phyloP scores from a whole-genome alignment of 2,329 filamentous ascomycete species.

The Colletotrichum sp. region DNA sequence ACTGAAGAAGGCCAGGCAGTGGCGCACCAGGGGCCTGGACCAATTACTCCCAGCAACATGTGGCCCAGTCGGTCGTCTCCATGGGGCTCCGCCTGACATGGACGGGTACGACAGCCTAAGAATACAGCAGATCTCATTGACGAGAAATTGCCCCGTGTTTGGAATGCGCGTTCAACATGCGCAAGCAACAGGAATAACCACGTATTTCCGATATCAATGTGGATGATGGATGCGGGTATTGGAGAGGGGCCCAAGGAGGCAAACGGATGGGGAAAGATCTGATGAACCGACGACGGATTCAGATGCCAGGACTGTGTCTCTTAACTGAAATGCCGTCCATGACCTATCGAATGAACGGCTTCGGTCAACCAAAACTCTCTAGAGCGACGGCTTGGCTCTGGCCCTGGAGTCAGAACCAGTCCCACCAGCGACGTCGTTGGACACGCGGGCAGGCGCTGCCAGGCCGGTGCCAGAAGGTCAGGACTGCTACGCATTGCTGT shows the following conservation, averaged over 20 bases:
- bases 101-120: slow-evolving; percentile 12
- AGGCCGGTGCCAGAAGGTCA: not conserved
- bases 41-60: not conserved
- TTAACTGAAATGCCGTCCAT: not conserved
- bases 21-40: not conserved
- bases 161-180: not conserved
- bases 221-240: not conserved
- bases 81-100: not conserved
- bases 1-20: not conserved
- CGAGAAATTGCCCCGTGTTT: not conserved
- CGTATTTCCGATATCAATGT: not conserved
- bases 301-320: not conserved
- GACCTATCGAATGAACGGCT: not conserved
- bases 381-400: not conserved
- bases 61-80: not conserved
- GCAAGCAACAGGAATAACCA: not conserved
- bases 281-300: slow-evolving; percentile 6
- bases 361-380: not conserved
- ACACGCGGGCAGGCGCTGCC: slow-evolving; percentile 12
- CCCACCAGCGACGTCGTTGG: slow-evolving; percentile 15
- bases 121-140: not conserved
- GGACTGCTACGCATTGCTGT: not conserved
- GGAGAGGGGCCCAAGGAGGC: not conserved
- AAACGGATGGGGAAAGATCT: slow-evolving; percentile 18
- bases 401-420: not conserved